These are phyloP conservation scores for Cercis canadensis DNA, from an alignment of 306 rosid species.

Conservation along the genomic window DNA sequence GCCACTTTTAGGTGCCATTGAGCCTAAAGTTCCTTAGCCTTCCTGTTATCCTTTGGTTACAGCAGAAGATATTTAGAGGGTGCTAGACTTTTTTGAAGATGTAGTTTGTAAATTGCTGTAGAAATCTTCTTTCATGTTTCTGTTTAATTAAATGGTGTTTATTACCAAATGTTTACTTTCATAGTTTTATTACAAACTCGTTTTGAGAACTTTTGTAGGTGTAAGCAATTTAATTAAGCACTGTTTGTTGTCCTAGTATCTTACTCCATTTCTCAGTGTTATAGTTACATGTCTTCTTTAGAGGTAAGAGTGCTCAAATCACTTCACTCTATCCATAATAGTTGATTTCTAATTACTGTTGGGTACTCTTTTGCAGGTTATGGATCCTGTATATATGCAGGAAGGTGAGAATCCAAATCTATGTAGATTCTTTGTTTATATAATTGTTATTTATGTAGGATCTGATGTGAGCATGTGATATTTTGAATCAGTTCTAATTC, in stretches of 20 bases:
- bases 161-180: background rate
- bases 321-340: background rate
- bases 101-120: background rate
- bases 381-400: slow-evolving; percentile 76
- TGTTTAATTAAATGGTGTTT: background rate
- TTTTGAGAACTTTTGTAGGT: slow-evolving; percentile 6
- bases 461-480: slow-evolving; percentile 22
- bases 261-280: background rate
- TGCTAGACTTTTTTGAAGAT: background rate
- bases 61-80: background rate
- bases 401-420: slow-evolving; percentile 69
- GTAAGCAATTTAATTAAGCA: background rate
- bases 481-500: slow-evolving; percentile 66
- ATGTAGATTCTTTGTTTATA: slow-evolving; percentile 6
- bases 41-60: background rate
- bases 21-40: background rate
- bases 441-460: background rate
- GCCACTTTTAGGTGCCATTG: background rate
- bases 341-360: slow-evolving; percentile 1
- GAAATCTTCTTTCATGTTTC: background rate
- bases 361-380: slow-evolving; percentile 61
- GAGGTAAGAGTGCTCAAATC: too few relatives aligned
- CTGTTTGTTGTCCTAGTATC: too few relatives aligned
- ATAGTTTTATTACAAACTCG: background rate
- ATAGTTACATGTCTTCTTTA: background rate